These are phyloP conservation scores for Ophiocordyceps camponoti-leonardi DNA, from an alignment of 2,329 filamentous ascomycete genomes.

Conservation along the genomic window DNA sequence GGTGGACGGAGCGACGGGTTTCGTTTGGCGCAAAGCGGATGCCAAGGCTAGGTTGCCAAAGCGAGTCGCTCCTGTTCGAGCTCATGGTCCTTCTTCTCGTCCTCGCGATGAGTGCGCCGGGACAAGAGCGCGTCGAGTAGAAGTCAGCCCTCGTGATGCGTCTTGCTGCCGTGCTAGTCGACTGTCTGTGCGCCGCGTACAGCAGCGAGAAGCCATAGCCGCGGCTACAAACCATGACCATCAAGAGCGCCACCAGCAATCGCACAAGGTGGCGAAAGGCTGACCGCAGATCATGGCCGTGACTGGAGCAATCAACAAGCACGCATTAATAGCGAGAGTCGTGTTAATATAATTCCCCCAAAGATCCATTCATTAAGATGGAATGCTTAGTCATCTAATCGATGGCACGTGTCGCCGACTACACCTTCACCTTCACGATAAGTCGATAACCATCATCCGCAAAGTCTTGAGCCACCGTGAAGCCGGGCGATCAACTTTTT, in stretches of 20 bases:
- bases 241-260: background rate
- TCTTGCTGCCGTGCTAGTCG: background rate
- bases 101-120: background rate
- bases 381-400: conserved; percentile 21
- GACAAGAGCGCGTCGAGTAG: background rate
- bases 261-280: background rate
- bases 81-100: conserved; percentile 1
- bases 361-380: no score
- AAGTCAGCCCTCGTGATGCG: background rate
- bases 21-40: conserved; percentile 13
- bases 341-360: no score
- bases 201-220: conserved; percentile 3
- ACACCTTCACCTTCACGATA: background rate
- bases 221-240: conserved; percentile 6
- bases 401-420: conserved; percentile 14
- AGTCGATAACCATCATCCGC: conserved; percentile 7
- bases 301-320: background rate
- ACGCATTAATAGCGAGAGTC: background rate
- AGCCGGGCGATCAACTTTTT: conserved; percentile 1
- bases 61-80: conserved; percentile 2
- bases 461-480: background rate
- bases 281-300: background rate
- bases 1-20: conserved; percentile 1
- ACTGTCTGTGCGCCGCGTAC: background rate
- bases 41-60: conserved; percentile 14